Evolutionary conservation across 208 protist species (phyloP), one percentile per base, ranked within the genome.

Genomic region (Wallacemonas sp.): DNA sequence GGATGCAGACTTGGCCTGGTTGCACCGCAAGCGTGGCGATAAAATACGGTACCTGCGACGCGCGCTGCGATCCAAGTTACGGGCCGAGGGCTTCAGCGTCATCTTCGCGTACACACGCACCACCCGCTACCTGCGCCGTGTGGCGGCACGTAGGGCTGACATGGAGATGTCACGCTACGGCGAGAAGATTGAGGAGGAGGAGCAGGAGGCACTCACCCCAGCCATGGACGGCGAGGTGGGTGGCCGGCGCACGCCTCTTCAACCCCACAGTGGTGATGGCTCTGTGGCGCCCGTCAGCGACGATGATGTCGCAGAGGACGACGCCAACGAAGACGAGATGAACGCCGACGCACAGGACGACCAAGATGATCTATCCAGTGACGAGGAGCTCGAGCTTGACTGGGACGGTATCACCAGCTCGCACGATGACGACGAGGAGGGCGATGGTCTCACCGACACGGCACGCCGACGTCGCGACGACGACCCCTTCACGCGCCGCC

Each of bases 21-120:
- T 58, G n/a, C 45, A 66, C 10, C 19, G 34, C 19, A 33, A 57
- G 61, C 70, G 75, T 9, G 63, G 39, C 1, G 70, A 77, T 34
- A 67, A 77, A 53, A 46, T 85, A 50, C 67, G 48, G 19, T 26
- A 27, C 39, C 57, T 80, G 12, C 80, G 80, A 52, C 61, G 54
- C n/a, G 60, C 62, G 22, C 70, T 85, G 37, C 74, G 69, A 29
- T 27, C 45, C 32, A 63, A 71, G 39, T 57, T 85, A 42, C 63
- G 54, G 17, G 54, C 58, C 13, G 66, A 73, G 17, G 69, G 75
- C 9, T 55, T 85, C 53, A 39, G 71, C 62, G 79, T 81, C 6
- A 68, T 80, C 9, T 69, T 77, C 36, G 79, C 79, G 27, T 67
- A 63, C 37, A 85, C 79, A 0, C 74, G 79, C 24, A 55, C 60